Percentiles rank a stretch among this genome's conserved stretches.
Evolutionary conservation across 805 yeast genomes (phyloP).

Genomic region (Zygoascus biomembranicola): DNA sequence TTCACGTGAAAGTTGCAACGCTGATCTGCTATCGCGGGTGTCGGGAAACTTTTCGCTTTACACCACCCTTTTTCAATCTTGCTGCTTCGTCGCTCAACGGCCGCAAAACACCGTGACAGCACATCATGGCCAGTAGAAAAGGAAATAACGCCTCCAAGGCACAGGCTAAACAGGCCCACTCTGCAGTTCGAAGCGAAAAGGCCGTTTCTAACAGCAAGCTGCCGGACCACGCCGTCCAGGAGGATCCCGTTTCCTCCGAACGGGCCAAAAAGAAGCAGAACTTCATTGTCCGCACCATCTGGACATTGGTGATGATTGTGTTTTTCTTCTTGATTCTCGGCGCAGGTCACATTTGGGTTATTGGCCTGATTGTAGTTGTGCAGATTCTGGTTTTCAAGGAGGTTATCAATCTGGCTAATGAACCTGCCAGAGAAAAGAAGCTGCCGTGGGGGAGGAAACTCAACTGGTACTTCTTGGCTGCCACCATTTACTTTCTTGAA

Average conservation of each 20-base stretch:
- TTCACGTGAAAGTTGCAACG: not conserved
- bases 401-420: conserved; percentile 76
- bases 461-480: conserved; percentile 85
- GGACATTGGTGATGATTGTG: conserved; percentile 88
- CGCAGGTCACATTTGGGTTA: conserved; percentile 80
- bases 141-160: not conserved
- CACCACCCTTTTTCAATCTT: not conserved
- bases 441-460: conserved; percentile 75
- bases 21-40: not conserved
- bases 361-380: conserved; percentile 57
- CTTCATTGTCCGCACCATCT: conserved; percentile 76
- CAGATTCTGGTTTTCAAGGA: conserved; percentile 86
- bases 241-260: conserved; percentile 4
- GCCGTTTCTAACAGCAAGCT: not conserved
- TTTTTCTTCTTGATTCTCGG: conserved; percentile 62
- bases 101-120: not conserved
- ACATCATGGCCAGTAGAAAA: not conserved
- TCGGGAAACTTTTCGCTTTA: not conserved
- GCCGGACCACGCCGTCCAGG: not conserved
- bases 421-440: conserved; percentile 75
- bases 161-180: not conserved
- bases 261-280: conserved; percentile 69
- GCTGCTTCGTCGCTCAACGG: not conserved
- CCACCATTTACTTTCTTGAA: conserved; percentile 85
- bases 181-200: not conserved